Percentiles rank a stretch among this genome's conserved stretches.
These are phyloP conservation scores for Lactarius deliciosus DNA, from an alignment of 768 basidiomycete genomes.

Conservation along the genomic window DNA sequence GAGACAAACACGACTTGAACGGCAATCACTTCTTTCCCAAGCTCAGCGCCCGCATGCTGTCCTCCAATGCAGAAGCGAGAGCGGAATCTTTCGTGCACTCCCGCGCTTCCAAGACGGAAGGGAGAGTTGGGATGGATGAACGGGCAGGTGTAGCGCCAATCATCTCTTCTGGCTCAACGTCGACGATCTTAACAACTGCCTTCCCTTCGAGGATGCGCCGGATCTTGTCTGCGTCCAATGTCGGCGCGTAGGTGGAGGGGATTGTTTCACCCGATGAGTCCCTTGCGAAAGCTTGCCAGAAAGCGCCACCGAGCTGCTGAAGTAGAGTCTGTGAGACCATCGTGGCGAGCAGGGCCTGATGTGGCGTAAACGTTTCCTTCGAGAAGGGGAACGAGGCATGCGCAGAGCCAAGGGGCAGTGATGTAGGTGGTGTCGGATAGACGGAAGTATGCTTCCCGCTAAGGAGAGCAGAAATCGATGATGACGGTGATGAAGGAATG, in stretches of 20 bases:
- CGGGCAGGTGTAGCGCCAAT: background rate
- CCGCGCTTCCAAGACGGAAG: slow-evolving; percentile 3
- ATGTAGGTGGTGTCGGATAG: slow-evolving; percentile 47
- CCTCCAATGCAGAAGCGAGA: slow-evolving; percentile 45
- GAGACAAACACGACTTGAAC: slow-evolving; percentile 3
- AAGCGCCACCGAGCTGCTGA: slow-evolving; percentile 68
- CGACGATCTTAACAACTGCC: slow-evolving; percentile 75
- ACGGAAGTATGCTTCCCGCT: slow-evolving; percentile 45
- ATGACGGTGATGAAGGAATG: slow-evolving; percentile 18
- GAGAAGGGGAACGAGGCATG: slow-evolving; percentile 35
- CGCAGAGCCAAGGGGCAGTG: slow-evolving; percentile 38
- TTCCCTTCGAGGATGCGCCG: slow-evolving; percentile 78
- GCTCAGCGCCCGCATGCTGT: slow-evolving; percentile 65
- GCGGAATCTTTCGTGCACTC: slow-evolving; percentile 15
- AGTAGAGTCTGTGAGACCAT: slow-evolving; percentile 77
- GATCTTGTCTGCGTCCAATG: slow-evolving; percentile 74
- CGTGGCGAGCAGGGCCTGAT: slow-evolving; percentile 59
- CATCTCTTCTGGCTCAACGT: slow-evolving; percentile 50
- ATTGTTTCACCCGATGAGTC: slow-evolving; percentile 32
- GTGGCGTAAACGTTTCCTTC: slow-evolving; percentile 35
- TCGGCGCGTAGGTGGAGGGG: slow-evolving; percentile 20
- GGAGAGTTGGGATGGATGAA: background rate
- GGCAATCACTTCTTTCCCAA: slow-evolving; percentile 47
- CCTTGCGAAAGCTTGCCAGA: slow-evolving; percentile 91
- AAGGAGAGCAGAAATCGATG: slow-evolving; percentile 38